Conservation (phyloP, 495 filamentous ascomycete genomes). For the Neurospora sp. region DNA sequence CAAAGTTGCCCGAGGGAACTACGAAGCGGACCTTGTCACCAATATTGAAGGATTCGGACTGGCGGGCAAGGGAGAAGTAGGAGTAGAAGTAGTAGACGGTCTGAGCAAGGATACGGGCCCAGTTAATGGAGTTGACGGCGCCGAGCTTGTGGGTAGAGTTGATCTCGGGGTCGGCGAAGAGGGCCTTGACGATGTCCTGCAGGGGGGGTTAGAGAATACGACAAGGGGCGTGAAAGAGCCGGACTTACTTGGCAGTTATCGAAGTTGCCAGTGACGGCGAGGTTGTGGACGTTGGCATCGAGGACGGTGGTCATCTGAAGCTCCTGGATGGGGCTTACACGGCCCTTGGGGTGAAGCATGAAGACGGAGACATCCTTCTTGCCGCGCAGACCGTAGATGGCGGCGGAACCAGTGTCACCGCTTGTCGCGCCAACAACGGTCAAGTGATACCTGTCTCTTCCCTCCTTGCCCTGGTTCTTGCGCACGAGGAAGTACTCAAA, state of each 20-base stretch:
- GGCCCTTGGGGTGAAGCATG: slow-evolving; percentile 79
- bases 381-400: slow-evolving; percentile 92
- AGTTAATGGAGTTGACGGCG: slow-evolving; percentile 88
- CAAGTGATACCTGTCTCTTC: slow-evolving; percentile 66
- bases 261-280: slow-evolving; percentile 79
- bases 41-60: slow-evolving; percentile 37
- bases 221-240: not conserved
- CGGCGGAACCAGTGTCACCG: slow-evolving; percentile 90
- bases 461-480: slow-evolving; percentile 65
- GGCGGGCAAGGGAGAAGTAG: slow-evolving; percentile 66
- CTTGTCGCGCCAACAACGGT: slow-evolving; percentile 87
- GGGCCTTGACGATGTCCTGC: slow-evolving; percentile 81
- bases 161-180: slow-evolving; percentile 72
- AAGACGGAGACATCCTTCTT: slow-evolving; percentile 93
- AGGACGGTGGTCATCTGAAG: slow-evolving; percentile 89
- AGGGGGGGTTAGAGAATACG: not conserved
- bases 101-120: slow-evolving; percentile 83
- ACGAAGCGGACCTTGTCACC: slow-evolving; percentile 64
- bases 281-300: slow-evolving; percentile 81
- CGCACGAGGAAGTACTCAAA: slow-evolving; percentile 92
- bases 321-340: slow-evolving; percentile 78
- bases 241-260: slow-evolving; percentile 75
- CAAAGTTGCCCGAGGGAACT: slow-evolving; percentile 90
- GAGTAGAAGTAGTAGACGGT: slow-evolving; percentile 87
- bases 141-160: slow-evolving; percentile 67